Evolutionary conservation across 345 rosid species (phyloP), one percentile per base, ranked within the genome.

Genomic region (Turnera subulata): DNA sequence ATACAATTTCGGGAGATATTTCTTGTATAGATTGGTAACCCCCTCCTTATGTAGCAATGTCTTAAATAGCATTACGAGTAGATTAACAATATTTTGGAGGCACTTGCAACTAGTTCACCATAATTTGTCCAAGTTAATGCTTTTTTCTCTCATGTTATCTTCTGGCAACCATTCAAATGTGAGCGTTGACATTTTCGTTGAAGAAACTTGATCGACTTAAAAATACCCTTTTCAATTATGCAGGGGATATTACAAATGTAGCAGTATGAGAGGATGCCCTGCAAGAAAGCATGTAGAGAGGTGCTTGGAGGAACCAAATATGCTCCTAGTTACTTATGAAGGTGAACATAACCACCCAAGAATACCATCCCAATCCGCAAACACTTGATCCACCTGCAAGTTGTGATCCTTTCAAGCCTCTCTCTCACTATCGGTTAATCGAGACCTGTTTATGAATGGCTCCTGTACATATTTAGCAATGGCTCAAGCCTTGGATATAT

Each of bases 271-370:
- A 79, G 99, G 99, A 35, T 93, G 99, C 69, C 99, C 97, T 45
- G 97, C 99, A 19, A 86, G 99, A 88, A 93, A 93, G 74, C 99
- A 93, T 42, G 99, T 93, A 24, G 99, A 92, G 77, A 86, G 98
- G 73, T 79, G 86, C 80, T 65, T 92, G 76, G 97, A 86, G 63
- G 97, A 92, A 32, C 85, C 99, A 4, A 69, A 86, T 11, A 86
- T 93, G 99, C 97, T 93, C 24, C 78, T 75, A 53, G 94, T 93
- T 23, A 93, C 99, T 22, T 93, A 93, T 29, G 99, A 93, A 81
- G 94, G 96, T 46, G 99, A 93, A 52, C 99, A 93, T 66, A 93
- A 77, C 82, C 99, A 93, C 46, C 78, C 84, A 0, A 80, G 80
- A 56, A 21, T 86, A 52, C 80, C 84, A 37, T 66, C 95, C 18